phyloP scores from a whole-genome alignment of 2,329 filamentous ascomycete genomes.

The Alternaria tenuissima region DNA sequence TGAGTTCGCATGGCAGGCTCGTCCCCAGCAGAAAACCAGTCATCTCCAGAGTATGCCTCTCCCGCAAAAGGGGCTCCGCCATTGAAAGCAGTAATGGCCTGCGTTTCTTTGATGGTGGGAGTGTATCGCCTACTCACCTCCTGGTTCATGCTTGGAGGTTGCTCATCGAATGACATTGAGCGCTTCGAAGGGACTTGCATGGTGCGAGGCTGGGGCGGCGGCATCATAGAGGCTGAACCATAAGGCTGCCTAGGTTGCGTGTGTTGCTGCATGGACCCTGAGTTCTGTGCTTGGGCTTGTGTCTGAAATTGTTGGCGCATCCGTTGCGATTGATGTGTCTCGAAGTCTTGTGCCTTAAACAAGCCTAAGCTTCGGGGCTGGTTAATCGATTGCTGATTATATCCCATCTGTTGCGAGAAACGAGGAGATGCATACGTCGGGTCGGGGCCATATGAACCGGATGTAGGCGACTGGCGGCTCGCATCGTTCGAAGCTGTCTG shows the following conservation, averaged over 20 bases:
- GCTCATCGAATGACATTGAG: background rate
- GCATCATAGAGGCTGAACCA: background rate
- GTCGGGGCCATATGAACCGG: background rate
- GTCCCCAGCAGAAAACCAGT: background rate
- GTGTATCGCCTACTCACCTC: background rate
- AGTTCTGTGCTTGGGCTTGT: background rate
- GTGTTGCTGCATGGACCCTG: background rate
- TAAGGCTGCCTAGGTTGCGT: background rate
- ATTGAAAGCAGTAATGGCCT: background rate
- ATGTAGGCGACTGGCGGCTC: background rate
- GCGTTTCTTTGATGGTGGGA: background rate
- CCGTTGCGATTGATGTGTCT: background rate
- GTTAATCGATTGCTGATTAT: background rate
- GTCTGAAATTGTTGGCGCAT: background rate
- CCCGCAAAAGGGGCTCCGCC: too few species aligned
- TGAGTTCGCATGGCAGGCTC: background rate
- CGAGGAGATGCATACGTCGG: background rate
- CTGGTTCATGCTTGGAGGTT: background rate
- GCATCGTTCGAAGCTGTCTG: background rate
- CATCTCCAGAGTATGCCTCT: background rate
- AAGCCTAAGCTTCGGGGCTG: background rate
- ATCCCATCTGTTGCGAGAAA: background rate
- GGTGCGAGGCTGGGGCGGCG: background rate
- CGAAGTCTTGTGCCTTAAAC: background rate
- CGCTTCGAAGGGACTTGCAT: background rate